Evolutionary conservation across 306 rosid species (phyloP).

Genomic region (Alnus glutinosa): DNA sequence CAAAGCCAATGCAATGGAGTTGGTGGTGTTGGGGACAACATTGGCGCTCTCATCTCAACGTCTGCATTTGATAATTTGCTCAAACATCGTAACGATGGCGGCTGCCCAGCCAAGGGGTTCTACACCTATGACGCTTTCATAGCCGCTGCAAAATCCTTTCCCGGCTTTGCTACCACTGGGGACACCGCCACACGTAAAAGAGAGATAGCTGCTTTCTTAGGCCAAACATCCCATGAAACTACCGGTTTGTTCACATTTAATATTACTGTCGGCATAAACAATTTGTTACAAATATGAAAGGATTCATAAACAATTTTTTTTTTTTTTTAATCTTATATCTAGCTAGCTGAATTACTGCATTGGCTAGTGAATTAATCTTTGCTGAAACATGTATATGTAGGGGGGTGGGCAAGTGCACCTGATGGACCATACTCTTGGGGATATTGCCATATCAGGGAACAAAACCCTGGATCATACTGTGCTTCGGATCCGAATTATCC

Average conservation of each 20-base stretch:
- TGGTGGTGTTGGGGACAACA: constrained; percentile 26
- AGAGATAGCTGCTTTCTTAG: constrained; percentile 76
- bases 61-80: constrained; percentile 45
- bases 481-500: constrained; percentile 28
- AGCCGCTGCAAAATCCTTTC: constrained; percentile 44
- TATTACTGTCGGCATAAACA: not conserved
- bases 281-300: not conserved
- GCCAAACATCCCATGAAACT: constrained; percentile 78
- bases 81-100: constrained; percentile 48
- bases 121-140: constrained; percentile 57
- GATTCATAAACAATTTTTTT: no score
- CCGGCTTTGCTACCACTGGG: constrained; percentile 55
- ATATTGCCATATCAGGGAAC: constrained; percentile 51
- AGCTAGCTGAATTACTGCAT: no score
- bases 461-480: constrained; percentile 31
- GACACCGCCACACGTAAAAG: constrained; percentile 42
- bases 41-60: constrained; percentile 25
- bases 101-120: constrained; percentile 41
- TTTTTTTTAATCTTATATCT: no score
- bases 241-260: constrained; percentile 27
- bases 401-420: constrained; percentile 65
- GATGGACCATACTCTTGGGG: constrained; percentile 74
- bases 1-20: constrained; percentile 45
- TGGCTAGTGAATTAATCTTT: no score
- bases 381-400: constrained; percentile 12